These are phyloP conservation scores for Mycena alexandri DNA, from an alignment of 768 basidiomycete genomes.

Conservation along the genomic window DNA sequence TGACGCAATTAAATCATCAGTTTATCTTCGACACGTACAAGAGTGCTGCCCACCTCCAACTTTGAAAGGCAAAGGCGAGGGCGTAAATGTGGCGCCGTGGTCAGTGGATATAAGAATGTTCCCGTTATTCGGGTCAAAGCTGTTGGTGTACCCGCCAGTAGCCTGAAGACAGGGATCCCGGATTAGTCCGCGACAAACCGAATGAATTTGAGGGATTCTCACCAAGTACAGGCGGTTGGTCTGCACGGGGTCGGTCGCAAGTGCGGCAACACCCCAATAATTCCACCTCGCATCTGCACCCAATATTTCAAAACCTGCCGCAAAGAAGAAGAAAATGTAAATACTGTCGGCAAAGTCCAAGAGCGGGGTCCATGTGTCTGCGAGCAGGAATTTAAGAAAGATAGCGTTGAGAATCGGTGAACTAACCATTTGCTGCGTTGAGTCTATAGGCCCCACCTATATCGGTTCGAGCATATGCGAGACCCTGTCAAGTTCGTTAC, in stretches of 20 bases:
- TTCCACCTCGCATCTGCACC: conserved; percentile 62
- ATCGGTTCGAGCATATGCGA: conserved; percentile 76
- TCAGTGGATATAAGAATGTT: conserved; percentile 72
- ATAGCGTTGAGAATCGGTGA: too few relatives aligned
- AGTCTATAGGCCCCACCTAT: conserved; percentile 76
- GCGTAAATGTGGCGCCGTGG: conserved; percentile 66
- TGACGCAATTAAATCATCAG: conserved; percentile 44
- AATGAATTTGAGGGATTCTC: conserved; percentile 12
- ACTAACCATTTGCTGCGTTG: conserved; percentile 56
- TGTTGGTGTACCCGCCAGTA: conserved; percentile 73
- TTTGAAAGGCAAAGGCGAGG: conserved; percentile 70
- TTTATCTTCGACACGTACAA: background rate
- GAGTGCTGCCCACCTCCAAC: conserved; percentile 61
- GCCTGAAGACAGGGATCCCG: conserved; percentile 49
- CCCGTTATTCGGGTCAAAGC: conserved; percentile 74
- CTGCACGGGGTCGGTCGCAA: conserved; percentile 73
- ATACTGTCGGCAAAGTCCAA: conserved; percentile 62
- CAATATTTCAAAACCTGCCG: background rate
- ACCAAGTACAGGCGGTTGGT: conserved; percentile 68
- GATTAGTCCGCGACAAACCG: background rate
- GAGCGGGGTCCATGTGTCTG: conserved; percentile 72
- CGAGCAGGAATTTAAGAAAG: background rate
- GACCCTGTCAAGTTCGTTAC: conserved; percentile 50
- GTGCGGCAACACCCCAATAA: conserved; percentile 71
- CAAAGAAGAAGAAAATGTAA: background rate